These are phyloP conservation scores for Marasmius tenuissimus DNA, from an alignment of 1,284 basidiomycete species.

Conservation along the genomic window DNA sequence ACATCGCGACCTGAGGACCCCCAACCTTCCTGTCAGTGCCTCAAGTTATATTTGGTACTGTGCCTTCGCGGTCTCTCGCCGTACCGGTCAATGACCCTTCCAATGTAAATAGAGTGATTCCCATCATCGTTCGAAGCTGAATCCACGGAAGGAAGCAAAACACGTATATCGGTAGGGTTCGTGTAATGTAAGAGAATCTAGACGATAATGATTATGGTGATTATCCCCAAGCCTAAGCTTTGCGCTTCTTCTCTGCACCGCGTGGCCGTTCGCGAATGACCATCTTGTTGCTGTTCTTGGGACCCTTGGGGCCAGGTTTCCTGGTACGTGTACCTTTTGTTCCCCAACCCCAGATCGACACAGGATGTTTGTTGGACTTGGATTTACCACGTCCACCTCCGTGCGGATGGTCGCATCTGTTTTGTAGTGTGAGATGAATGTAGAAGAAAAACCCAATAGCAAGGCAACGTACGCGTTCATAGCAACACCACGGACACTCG, in stretches of 20 bases:
- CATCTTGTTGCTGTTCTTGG: constrained; percentile 93
- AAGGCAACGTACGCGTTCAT: constrained; percentile 87
- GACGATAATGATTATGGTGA: background rate
- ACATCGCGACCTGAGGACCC: no score
- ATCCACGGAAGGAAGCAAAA: no score
- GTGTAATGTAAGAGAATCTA: background rate
- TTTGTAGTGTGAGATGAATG: constrained; percentile 10
- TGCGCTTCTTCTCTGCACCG: constrained; percentile 67
- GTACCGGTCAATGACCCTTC: no score
- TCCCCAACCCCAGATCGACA: constrained; percentile 89
- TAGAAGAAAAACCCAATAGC: background rate
- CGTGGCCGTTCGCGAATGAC: constrained; percentile 88
- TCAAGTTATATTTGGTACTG: no score
- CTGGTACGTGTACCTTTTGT: constrained; percentile 93
- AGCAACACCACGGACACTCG: constrained; percentile 93
- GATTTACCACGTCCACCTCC: constrained; percentile 98
- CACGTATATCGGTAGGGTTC: no score
- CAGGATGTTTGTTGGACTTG: constrained; percentile 93
- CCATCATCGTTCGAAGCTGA: no score
- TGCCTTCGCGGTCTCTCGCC: no score
- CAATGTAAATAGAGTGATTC: no score
- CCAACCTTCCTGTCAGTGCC: no score
- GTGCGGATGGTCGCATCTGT: constrained; percentile 90
- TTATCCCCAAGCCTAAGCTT: background rate
- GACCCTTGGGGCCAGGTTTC: constrained; percentile 83